Evolutionary conservation across 2,329 filamentous ascomycete species (phyloP).

Genomic region (Macrophomina pseudophaseolina): DNA sequence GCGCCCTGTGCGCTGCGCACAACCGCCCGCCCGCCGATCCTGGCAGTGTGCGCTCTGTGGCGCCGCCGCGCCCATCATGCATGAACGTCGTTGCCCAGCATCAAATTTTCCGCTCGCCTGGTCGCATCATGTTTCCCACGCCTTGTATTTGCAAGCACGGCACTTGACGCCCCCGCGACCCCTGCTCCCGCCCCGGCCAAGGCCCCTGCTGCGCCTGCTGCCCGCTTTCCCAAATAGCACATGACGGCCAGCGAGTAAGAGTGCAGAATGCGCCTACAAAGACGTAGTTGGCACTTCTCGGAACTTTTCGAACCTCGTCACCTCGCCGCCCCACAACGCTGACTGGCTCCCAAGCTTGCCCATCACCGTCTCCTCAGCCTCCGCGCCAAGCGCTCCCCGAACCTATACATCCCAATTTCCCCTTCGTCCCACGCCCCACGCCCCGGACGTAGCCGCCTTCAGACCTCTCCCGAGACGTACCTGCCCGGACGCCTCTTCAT

Average conservation of each 20-base stretch:
- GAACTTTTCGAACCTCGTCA: slow-evolving; percentile 26
- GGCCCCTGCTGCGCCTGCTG: slow-evolving; percentile 31
- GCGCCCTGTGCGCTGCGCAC: not conserved
- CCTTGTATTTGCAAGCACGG: slow-evolving; percentile 18
- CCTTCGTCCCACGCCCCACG: not conserved
- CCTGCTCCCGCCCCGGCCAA: not conserved
- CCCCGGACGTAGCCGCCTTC: slow-evolving; percentile 1
- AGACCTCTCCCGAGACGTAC: not conserved
- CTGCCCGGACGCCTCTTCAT: not conserved
- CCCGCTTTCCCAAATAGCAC: slow-evolving; percentile 43
- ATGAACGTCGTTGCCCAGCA: slow-evolving; percentile 36
- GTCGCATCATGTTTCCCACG: slow-evolving; percentile 32
- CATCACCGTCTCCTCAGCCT: slow-evolving; percentile 16
- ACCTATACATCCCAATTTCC: slow-evolving; percentile 1
- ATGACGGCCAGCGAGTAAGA: slow-evolving; percentile 44
- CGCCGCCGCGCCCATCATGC: slow-evolving; percentile 35
- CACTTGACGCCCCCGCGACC: slow-evolving; percentile 8
- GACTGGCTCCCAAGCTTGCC: not conserved
- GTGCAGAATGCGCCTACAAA: slow-evolving; percentile 37
- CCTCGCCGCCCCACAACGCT: not conserved
- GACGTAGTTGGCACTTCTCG: slow-evolving; percentile 37
- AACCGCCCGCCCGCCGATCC: slow-evolving; percentile 17
- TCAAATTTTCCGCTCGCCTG: slow-evolving; percentile 42
- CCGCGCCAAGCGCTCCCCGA: slow-evolving; percentile 2
- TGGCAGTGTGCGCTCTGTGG: slow-evolving; percentile 25